Evolutionary conservation across 768 basidiomycete species (phyloP), one percentile per base, ranked within the genome.

Genomic region (Sarcodon sp.): DNA sequence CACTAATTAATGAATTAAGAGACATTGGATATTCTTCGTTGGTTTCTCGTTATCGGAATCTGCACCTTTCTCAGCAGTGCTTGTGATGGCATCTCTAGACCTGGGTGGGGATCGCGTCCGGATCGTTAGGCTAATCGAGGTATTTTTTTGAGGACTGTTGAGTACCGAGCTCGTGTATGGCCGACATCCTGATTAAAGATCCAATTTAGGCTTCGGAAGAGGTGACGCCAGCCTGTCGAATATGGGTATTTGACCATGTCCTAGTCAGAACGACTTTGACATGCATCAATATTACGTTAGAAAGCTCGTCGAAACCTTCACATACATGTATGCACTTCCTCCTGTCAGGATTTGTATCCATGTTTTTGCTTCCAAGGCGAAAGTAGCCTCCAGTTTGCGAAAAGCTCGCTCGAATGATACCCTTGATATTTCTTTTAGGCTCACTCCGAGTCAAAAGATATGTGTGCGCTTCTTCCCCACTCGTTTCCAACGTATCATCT

Each of bases 401-500:
- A 56, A 74, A 71, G 45, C 68, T 93, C 7, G 81, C 59, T 1
- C 71, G 79, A 46, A 63, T 69, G 2, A 59, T 73, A 5, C 69
- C 77, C 0, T 55, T 60, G 1, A 91, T 93, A 56, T 62, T 93
- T 13, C 75, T 94, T 7, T 94, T 92, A 58, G 86, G 87, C 1
- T 59, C 67, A 31, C 60, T 87, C 35, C 77, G 72, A 52, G 88
- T n/a, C n/a, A n/a, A n/a, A n/a, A n/a, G n/a, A n/a, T n/a, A 88
- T 60, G 80, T 83, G 0, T 83, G 85, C 56, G 76, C 76, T 9
- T 89, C 85, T 1, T 63, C 87, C 5, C 79, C 83, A 99, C 61
- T 68, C 78, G 1, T 94, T 86, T 61, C 96, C 96, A 5, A 98
- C 94, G 0, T 99, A 99, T 60, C 96, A 98, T 54, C 75, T 99